A percentile compares a stretch with the other conserved stretches of the same genome.
Evolutionary conservation across 257 asterid species (phyloP).

Genomic region (Echium plantagineum): DNA sequence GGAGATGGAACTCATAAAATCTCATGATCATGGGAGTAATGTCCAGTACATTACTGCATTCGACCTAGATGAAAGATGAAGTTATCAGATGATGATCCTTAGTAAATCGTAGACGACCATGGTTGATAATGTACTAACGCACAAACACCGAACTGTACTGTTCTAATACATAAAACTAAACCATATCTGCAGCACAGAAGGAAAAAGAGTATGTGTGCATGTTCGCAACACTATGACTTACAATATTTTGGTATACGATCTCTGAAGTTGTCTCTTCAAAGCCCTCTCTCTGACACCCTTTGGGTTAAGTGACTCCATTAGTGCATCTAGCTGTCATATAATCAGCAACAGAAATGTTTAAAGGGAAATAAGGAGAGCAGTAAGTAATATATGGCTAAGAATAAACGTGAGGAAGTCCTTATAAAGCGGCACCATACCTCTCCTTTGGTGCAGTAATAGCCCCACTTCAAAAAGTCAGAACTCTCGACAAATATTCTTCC

Average conservation of each 20-base stretch:
- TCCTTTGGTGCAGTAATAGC: conserved; percentile 67
- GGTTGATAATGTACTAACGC: no score
- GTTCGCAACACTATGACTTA: conserved; percentile 17
- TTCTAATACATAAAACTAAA: no score
- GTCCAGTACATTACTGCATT: no score
- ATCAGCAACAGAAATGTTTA: background rate
- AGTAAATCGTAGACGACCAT: no score
- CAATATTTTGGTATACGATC: conserved; percentile 57
- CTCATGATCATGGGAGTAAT: no score
- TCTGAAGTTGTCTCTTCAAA: conserved; percentile 73
- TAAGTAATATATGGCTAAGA: conserved; percentile 3
- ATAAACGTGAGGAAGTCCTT: background rate
- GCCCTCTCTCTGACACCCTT: conserved; percentile 84
- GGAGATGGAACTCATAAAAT: no score
- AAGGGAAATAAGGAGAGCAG: no score
- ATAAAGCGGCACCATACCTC: conserved; percentile 43
- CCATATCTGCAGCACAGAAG: no score
- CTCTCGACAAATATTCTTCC: conserved; percentile 80
- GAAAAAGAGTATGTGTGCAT: no score
- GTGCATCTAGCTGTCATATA: conserved; percentile 57
- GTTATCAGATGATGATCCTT: no score
- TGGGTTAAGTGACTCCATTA: conserved; percentile 65
- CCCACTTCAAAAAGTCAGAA: conserved; percentile 65
- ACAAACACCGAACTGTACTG: no score
- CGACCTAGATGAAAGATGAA: no score